Percentiles rank a stretch among this genome's conserved stretches.
Evolutionary conservation across 352 stramenopile species (phyloP).

Genomic region (Thalassiosira livingstoniorum): DNA sequence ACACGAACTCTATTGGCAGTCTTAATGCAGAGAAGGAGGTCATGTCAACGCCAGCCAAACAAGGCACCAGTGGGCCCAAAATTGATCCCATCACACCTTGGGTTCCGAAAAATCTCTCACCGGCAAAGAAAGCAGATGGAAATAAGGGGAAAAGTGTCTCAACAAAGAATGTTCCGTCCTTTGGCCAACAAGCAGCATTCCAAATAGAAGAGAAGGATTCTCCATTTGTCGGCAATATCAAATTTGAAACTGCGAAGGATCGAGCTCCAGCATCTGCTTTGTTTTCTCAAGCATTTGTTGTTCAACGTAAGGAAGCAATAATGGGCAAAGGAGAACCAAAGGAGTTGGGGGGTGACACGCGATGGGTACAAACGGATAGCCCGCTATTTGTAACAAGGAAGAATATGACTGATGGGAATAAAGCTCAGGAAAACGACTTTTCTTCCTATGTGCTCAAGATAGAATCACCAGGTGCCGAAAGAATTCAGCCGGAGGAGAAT

Average conservation of each 20-base stretch:
- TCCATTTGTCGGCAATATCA: slow-evolving; percentile 53
- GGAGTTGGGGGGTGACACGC: slow-evolving; percentile 11
- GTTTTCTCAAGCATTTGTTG: slow-evolving; percentile 59
- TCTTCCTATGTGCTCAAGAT: slow-evolving; percentile 22
- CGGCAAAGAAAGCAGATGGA: slow-evolving; percentile 10
- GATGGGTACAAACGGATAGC: slow-evolving; percentile 40
- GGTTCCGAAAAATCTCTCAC: not conserved
- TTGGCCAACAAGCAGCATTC: not conserved
- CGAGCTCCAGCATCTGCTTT: slow-evolving; percentile 39
- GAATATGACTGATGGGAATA: slow-evolving; percentile 17
- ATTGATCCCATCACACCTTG: too few species aligned
- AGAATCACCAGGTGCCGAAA: slow-evolving; percentile 16
- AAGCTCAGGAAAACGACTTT: slow-evolving; percentile 1
- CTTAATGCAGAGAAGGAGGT: too few species aligned
- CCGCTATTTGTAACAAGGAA: slow-evolving; percentile 52
- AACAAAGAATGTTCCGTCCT: slow-evolving; percentile 7
- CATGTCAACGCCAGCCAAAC: too few species aligned
- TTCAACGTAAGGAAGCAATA: slow-evolving; percentile 23
- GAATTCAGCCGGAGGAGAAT: slow-evolving; percentile 6
- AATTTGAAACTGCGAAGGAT: slow-evolving; percentile 36
- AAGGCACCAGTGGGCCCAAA: too few species aligned
- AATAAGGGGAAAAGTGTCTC: not conserved
- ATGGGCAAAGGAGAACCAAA: not conserved
- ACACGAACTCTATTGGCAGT: too few species aligned
- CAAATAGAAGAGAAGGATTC: slow-evolving; percentile 31